Base-by-base conservation (phyloP, 306 rosid genomes). In the Quercus cerris region DNA sequence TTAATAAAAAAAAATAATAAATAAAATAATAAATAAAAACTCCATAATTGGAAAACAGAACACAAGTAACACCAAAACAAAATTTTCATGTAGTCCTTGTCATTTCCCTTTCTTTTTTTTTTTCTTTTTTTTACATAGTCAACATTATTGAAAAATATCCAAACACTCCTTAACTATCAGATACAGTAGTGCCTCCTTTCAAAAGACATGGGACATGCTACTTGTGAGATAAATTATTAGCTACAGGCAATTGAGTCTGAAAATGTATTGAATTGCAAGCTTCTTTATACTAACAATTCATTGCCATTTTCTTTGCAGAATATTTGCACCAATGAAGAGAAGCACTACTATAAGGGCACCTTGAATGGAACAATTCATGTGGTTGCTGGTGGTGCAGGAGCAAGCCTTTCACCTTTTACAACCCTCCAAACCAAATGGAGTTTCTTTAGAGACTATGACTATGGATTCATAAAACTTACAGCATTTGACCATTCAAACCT, bases 341-440 rank as follows among this genome's bases (percentile, higher is more conserved):
- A 91, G 84, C 70, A 87, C 81, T 10, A 62, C 68, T 95, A 93
- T 67, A 85, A 83, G 74, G 97, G 99, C 71, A 54, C 77, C 70
- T 81, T 93, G 88, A 87, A 95, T 69, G 99, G 99, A 54, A 95
- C 99, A 70, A 95, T 95, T 78, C 98, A 93, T 75, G 90, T 86
- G 30, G 99, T 93, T 71, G 97, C 90, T 11, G 97, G 99, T 1
- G 97, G 99, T 61, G 99, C 90, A 80, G 99, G 98, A 71, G 95
- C 99, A 52, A 73, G 97, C 55, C 93, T 95, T 64, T 83, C 92
- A 31, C 59, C 81, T 12, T 95, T 95, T 86, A 84, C 94, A 10
- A 77, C 92, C 22, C 78, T 91, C 70, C 76, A 89, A 85, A 93
- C 97, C 11, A 81, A 18, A 64, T 95, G 99, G 99, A 95, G 97